phyloP scores from a whole-genome alignment of 2,329 filamentous ascomycete genomes.

The Colletotrichum higginsianum region DNA sequence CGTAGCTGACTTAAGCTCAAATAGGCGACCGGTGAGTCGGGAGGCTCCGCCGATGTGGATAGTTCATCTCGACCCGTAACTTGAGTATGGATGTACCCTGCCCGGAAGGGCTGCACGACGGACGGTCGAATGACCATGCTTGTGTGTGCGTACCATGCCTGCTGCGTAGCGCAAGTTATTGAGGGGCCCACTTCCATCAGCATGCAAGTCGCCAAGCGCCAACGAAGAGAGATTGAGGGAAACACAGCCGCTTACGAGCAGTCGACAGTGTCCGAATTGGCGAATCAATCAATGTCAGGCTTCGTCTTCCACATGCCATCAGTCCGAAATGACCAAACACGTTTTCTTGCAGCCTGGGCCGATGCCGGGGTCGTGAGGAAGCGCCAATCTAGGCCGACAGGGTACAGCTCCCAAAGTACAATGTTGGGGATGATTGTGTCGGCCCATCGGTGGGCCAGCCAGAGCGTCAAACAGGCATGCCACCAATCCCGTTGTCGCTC shows the following conservation, averaged over 20 bases:
- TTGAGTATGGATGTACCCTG: slow-evolving; percentile 12
- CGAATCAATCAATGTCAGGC: slow-evolving; percentile 12
- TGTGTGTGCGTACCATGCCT: background rate
- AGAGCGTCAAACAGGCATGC: background rate
- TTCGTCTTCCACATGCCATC: background rate
- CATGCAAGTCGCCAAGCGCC: slow-evolving; percentile 5
- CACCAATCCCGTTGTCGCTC: background rate
- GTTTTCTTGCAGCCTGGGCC: background rate
- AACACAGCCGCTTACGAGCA: slow-evolving; percentile 6
- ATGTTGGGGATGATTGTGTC: background rate
- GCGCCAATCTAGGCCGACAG: background rate
- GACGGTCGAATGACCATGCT: slow-evolving; percentile 19
- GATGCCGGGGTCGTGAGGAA: background rate
- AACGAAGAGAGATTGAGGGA: background rate
- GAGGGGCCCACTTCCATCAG: slow-evolving; percentile 8
- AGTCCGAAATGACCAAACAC: background rate
- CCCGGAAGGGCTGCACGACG: slow-evolving; percentile 1
- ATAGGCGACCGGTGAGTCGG: slow-evolving; percentile 40
- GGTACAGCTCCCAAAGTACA: background rate
- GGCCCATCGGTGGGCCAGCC: background rate
- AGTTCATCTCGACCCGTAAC: slow-evolving; percentile 26
- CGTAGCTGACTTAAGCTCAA: slow-evolving; percentile 39
- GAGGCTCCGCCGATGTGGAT: slow-evolving; percentile 30
- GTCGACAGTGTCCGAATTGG: slow-evolving; percentile 10
- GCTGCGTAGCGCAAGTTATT: slow-evolving; percentile 16